Conservation (phyloP, 768 basidiomycete genomes). For the Suillus lakei region DNA sequence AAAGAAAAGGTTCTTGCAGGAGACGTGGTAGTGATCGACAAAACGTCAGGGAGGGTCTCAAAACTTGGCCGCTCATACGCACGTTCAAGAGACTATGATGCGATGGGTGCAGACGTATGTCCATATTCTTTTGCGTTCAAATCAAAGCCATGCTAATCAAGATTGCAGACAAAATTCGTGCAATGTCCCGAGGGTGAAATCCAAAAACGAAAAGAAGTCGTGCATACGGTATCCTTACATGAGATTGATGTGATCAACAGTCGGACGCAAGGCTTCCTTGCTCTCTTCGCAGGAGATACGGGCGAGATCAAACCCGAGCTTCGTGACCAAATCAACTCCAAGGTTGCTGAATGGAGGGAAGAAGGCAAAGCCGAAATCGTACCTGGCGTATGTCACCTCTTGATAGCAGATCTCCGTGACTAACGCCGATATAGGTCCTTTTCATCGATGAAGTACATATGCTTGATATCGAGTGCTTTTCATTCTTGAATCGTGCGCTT, state of each 20-base stretch:
- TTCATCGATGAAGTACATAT: slow-evolving; percentile 99
- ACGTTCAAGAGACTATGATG: slow-evolving; percentile 97
- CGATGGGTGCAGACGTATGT: slow-evolving; percentile 97
- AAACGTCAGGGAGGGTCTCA: slow-evolving; percentile 94
- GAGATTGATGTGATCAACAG: slow-evolving; percentile 99
- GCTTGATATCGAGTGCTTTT: slow-evolving; percentile 99
- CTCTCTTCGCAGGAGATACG: slow-evolving; percentile 93
- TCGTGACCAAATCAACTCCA: slow-evolving; percentile 94
- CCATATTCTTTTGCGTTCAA: slow-evolving; percentile 4
- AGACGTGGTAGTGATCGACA: slow-evolving; percentile 96
- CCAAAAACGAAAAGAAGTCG: slow-evolving; percentile 96
- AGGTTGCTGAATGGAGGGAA: slow-evolving; percentile 97
- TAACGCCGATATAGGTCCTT: slow-evolving; percentile 62
- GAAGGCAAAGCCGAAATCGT: slow-evolving; percentile 99
- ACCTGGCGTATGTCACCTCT: slow-evolving; percentile 72
- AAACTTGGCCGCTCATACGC: slow-evolving; percentile 97
- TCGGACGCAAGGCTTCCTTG: slow-evolving; percentile 97
- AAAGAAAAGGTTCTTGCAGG: slow-evolving; percentile 97
- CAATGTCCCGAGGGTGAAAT: slow-evolving; percentile 98
- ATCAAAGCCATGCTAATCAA: background rate
- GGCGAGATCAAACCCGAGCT: slow-evolving; percentile 99
- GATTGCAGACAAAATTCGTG: slow-evolving; percentile 89
- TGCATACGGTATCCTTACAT: slow-evolving; percentile 96
- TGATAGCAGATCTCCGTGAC: background rate
- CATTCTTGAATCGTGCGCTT: slow-evolving; percentile 94